Conservation (phyloP, 108 stramenopile genomes). For the Fragilariopsis cylindrus region DNA sequence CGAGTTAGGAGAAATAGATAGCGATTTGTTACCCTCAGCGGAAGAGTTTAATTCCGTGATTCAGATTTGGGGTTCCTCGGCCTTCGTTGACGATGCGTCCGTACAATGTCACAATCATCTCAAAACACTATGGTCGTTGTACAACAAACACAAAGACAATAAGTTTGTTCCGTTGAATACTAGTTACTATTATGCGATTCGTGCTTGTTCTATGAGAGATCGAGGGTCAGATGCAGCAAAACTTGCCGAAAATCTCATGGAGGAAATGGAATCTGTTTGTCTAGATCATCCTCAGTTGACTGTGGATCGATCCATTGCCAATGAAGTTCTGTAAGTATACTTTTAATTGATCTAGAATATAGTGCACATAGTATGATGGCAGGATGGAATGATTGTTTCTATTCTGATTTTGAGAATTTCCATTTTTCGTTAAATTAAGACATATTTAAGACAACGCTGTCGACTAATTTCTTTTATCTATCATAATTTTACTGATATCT, state of each 20-base stretch:
- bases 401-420: too few relatives aligned
- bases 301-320: slow-evolving; percentile 27
- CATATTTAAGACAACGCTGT: too few relatives aligned
- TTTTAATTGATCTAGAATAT: too few relatives aligned
- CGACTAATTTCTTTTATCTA: too few relatives aligned
- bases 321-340: slow-evolving; percentile 31
- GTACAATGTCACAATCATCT: slow-evolving; percentile 37
- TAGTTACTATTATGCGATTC: slow-evolving; percentile 27
- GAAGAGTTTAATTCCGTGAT: slow-evolving; percentile 8
- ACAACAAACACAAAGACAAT: slow-evolving; percentile 18
- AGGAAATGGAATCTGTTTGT: slow-evolving; percentile 46
- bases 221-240: slow-evolving; percentile 34
- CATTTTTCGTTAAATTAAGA: too few relatives aligned
- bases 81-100: slow-evolving; percentile 1
- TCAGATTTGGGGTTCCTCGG: slow-evolving; percentile 12
- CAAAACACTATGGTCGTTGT: slow-evolving; percentile 21
- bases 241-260: slow-evolving; percentile 50
- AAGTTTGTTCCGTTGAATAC: slow-evolving; percentile 18
- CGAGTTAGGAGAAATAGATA: neutral
- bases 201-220: slow-evolving; percentile 20
- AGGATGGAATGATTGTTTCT: too few relatives aligned
- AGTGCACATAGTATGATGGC: too few relatives aligned
- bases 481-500: too few relatives aligned
- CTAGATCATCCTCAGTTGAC: slow-evolving; percentile 17
- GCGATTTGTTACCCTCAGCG: slow-evolving; percentile 1